Conservation (phyloP, 1,139 yeast genomes). For the Eremothecium coryli region DNA sequence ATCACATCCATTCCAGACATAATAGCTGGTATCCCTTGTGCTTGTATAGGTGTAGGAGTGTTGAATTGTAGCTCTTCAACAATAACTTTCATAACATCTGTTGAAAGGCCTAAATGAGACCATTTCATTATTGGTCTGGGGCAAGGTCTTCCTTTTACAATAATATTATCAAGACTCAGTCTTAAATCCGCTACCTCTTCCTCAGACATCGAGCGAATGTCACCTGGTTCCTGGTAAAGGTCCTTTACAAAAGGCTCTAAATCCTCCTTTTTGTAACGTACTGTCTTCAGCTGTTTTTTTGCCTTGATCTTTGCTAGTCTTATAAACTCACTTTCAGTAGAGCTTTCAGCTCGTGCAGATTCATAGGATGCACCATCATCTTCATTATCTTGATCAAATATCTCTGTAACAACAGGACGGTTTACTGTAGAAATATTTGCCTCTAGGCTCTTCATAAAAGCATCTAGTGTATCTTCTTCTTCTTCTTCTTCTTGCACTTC, state of each 20-base stretch:
- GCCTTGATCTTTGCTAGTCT: conserved; percentile 34
- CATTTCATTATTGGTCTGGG: conserved; percentile 68
- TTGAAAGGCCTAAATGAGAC: conserved; percentile 74
- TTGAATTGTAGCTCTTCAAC: conserved; percentile 28
- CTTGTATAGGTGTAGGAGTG: conserved; percentile 70
- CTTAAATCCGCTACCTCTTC: conserved; percentile 52
- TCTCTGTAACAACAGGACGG: conserved; percentile 4
- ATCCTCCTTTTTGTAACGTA: conserved; percentile 41
- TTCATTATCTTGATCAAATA: conserved; percentile 12
- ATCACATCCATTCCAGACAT: conserved; percentile 87
- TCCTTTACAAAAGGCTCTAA: conserved; percentile 50
- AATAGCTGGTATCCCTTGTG: conserved; percentile 84
- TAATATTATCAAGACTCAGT: conserved; percentile 51
- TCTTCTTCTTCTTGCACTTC: conserved; percentile 6
- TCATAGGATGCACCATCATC: conserved; percentile 6
- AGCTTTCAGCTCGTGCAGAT: conserved; percentile 1
- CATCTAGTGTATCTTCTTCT: conserved; percentile 26
- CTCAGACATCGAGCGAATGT: conserved; percentile 37
- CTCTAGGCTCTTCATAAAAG: conserved; percentile 22
- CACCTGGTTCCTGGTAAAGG: conserved; percentile 61
- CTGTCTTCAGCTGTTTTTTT: conserved; percentile 35
- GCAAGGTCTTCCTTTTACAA: conserved; percentile 47
- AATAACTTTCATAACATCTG: conserved; percentile 45
- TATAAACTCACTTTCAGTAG: conserved; percentile 19
- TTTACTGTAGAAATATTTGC: conserved; percentile 1